Evolutionary conservation across 768 basidiomycete species (phyloP).

Genomic region (Suillus hirtellus): DNA sequence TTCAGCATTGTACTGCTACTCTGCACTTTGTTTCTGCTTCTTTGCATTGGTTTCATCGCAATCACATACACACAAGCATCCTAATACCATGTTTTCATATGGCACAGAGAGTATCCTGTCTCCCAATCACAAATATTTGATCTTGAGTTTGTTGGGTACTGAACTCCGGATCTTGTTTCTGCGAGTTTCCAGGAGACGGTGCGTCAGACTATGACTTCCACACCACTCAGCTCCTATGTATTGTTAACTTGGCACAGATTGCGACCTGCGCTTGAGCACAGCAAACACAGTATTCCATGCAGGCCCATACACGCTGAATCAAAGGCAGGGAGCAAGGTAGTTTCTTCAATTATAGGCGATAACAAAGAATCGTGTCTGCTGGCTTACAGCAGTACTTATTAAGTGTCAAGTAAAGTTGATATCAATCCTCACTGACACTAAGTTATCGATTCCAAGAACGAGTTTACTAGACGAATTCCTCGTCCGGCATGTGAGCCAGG

Average conservation of each 20-base stretch:
- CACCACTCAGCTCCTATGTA: not conserved
- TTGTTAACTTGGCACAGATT: not conserved
- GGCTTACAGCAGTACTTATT: not conserved
- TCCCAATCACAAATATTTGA: not conserved
- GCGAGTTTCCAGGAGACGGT: not conserved
- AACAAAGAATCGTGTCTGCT: not conserved
- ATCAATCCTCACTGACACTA: not conserved
- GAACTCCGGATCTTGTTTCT: not conserved
- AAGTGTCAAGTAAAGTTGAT: not conserved
- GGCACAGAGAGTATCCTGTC: not conserved
- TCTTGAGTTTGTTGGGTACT: not conserved
- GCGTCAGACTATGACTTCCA: not conserved
- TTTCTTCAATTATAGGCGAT: not conserved
- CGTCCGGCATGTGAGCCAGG: conserved; percentile 43
- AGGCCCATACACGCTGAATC: not conserved
- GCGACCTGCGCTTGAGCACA: not conserved
- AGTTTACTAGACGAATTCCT: conserved; percentile 15
- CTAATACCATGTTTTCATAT: too few species aligned
- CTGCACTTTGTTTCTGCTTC: not conserved
- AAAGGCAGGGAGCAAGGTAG: not conserved
- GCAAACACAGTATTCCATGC: not conserved
- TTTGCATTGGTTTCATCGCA: not conserved
- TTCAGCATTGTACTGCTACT: not conserved
- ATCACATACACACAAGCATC: conserved; percentile 1
- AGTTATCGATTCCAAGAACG: not conserved